These are phyloP conservation scores for Fraxinus albicans DNA, from an alignment of 305 asterid species.

Conservation along the genomic window DNA sequence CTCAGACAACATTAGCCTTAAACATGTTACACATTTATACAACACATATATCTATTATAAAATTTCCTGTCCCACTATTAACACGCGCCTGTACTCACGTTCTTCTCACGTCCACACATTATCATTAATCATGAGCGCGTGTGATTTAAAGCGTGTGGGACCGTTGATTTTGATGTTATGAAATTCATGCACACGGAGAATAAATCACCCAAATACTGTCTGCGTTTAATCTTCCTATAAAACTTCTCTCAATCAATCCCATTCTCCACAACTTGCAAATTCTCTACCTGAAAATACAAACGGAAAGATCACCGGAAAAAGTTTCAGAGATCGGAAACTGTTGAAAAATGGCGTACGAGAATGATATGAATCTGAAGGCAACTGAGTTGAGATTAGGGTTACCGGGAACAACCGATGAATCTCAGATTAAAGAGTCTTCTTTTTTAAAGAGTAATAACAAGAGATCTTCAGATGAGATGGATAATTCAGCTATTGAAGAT, in stretches of 20 bases:
- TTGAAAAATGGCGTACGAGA: constrained; percentile 23
- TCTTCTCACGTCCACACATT: background rate
- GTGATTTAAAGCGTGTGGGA: constrained; percentile 21
- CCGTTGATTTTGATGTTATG: constrained; percentile 17
- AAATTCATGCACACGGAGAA: constrained; percentile 47
- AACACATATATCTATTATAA: constrained; percentile 33
- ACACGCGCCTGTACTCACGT: constrained; percentile 15
- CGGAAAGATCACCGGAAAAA: background rate
- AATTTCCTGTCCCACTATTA: constrained; percentile 33
- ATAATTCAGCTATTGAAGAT: constrained; percentile 16
- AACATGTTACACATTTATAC: constrained; percentile 21
- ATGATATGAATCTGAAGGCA: constrained; percentile 49
- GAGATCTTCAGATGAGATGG: constrained; percentile 52
- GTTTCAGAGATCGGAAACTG: background rate
- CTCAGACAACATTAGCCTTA: constrained; percentile 17
- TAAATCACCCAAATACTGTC: constrained; percentile 33
- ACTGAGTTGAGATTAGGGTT: constrained; percentile 58
- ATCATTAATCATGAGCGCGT: constrained; percentile 30
- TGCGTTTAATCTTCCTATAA: constrained; percentile 33
- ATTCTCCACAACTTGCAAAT: constrained; percentile 22
- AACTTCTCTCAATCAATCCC: constrained; percentile 26
- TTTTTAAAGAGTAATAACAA: constrained; percentile 32
- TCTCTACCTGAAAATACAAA: background rate
- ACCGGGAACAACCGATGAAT: constrained; percentile 50
- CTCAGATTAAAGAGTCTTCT: constrained; percentile 18